Conservation (phyloP, 2,329 filamentous ascomycete genomes). For the Neofusicoccum ribis region DNA sequence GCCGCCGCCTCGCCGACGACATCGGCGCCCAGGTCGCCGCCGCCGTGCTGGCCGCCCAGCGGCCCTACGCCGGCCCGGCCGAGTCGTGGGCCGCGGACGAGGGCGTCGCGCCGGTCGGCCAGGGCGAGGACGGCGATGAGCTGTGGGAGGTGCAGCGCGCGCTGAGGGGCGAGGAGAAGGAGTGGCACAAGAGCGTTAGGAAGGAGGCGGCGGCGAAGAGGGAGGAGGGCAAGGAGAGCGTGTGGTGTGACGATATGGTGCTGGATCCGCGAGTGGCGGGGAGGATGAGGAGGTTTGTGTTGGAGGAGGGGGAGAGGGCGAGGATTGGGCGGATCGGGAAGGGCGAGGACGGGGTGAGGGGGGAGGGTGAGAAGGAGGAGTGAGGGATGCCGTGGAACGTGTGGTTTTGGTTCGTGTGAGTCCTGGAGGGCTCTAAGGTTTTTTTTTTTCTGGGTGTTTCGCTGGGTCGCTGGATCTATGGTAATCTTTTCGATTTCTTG, state of each 20-base stretch:
- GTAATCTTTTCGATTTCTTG: neutral
- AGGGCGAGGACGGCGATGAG: slow-evolving; percentile 24
- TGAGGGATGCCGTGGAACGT: neutral
- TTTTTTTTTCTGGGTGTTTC: neutral
- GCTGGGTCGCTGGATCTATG: neutral
- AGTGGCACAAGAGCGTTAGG: slow-evolving; percentile 82
- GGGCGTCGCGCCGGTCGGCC: slow-evolving; percentile 28
- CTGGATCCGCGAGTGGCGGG: slow-evolving; percentile 73
- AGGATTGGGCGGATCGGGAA: slow-evolving; percentile 59
- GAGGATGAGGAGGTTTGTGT: slow-evolving; percentile 78
- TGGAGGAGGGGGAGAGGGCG: slow-evolving; percentile 68
- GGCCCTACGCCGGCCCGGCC: slow-evolving; percentile 43
- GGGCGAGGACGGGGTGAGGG: slow-evolving; percentile 52
- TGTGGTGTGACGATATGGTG: slow-evolving; percentile 74
- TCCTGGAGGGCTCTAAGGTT: too few relatives aligned
- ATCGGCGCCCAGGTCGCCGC: slow-evolving; percentile 87
- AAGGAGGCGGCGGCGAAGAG: slow-evolving; percentile 49
- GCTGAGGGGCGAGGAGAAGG: slow-evolving; percentile 70
- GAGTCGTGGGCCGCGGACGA: slow-evolving; percentile 27
- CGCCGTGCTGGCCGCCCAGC: slow-evolving; percentile 66
- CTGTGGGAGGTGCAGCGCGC: slow-evolving; percentile 63
- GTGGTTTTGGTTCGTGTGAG: neutral
- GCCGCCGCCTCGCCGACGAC: slow-evolving; percentile 79
- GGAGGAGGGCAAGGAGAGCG: slow-evolving; percentile 54
- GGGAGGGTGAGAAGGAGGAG: neutral